These are phyloP conservation scores for Pythium rhizo-oryzae DNA, from an alignment of 352 stramenopile genomes.

Conservation along the genomic window DNA sequence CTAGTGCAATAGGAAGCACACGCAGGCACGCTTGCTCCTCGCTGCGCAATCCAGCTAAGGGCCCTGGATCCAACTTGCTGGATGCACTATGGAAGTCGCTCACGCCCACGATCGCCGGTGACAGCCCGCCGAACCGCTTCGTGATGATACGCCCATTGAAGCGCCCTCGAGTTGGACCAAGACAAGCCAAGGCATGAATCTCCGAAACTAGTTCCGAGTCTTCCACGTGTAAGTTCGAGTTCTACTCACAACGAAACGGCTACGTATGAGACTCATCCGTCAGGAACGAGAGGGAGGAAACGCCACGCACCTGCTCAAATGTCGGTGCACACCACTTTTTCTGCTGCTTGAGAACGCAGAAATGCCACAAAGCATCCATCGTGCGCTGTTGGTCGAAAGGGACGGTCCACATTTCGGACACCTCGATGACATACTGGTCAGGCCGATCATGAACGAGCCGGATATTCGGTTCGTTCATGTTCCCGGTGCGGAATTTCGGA, in stretches of 20 bases:
- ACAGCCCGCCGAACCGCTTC: not conserved
- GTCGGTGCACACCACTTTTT: not conserved
- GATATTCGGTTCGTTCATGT: not conserved
- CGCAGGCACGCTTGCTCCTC: not conserved
- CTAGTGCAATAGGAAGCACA: not conserved
- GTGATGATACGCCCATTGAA: not conserved
- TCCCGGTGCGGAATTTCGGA: slow-evolving; percentile 16
- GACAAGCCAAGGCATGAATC: too few relatives aligned
- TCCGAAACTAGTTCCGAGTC: not conserved
- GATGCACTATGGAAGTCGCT: not conserved
- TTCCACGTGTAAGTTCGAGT: not conserved
- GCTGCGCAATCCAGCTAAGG: not conserved
- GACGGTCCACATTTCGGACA: not conserved
- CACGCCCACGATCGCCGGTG: not conserved
- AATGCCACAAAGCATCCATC: slow-evolving; percentile 9
- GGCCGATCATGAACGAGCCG: slow-evolving; percentile 13
- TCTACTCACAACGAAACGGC: not conserved
- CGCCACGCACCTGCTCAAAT: not conserved
- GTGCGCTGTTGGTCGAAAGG: not conserved
- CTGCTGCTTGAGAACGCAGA: too few relatives aligned
- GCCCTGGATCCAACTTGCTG: not conserved
- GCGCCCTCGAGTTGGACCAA: too few relatives aligned
- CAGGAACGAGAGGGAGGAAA: too few relatives aligned
- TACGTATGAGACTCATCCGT: too few relatives aligned
- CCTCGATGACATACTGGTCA: slow-evolving; percentile 12